A percentile compares a stretch with the other conserved stretches of the same genome.
Conservation (phyloP, 371 early-diverging fungal species). For the Mortierella polycephala region DNA sequence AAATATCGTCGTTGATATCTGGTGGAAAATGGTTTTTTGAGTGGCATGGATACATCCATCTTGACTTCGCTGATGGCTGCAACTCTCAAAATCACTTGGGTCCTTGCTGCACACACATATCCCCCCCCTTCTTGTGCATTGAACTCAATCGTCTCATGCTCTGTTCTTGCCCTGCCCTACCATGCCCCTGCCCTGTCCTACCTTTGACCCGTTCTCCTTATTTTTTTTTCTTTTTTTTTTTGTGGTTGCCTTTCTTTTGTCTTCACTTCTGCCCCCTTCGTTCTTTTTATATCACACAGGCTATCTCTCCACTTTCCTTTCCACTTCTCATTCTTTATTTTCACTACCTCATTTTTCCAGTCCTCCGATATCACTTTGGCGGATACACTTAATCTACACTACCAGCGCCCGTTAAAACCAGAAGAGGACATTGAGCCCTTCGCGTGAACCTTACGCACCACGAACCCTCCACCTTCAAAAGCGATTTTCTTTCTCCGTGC, state of each 20-base stretch:
- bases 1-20: too few species aligned
- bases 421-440: not conserved
- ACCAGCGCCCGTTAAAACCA: not conserved
- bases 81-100: too few species aligned
- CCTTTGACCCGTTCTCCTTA: not conserved
- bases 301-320: not conserved
- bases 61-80: too few species aligned
- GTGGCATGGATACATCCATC: too few species aligned
- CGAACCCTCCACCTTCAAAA: not conserved
- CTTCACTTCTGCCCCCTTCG: not conserved
- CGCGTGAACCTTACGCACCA: not conserved
- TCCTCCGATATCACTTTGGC: not conserved
- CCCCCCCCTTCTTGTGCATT: too few species aligned
- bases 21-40: too few species aligned
- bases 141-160: not conserved
- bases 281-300: constrained; percentile 1
- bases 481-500: constrained; percentile 7
- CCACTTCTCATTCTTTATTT: not conserved
- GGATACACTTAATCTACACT: too few species aligned
- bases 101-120: too few species aligned
- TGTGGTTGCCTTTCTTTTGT: not conserved
- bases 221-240: not conserved
- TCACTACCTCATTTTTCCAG: not conserved
- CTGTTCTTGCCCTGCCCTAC: not conserved
- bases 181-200: not conserved